Evolutionary conservation across 2,329 filamentous ascomycete species (phyloP).

Genomic region (Phialophora chinensis): DNA sequence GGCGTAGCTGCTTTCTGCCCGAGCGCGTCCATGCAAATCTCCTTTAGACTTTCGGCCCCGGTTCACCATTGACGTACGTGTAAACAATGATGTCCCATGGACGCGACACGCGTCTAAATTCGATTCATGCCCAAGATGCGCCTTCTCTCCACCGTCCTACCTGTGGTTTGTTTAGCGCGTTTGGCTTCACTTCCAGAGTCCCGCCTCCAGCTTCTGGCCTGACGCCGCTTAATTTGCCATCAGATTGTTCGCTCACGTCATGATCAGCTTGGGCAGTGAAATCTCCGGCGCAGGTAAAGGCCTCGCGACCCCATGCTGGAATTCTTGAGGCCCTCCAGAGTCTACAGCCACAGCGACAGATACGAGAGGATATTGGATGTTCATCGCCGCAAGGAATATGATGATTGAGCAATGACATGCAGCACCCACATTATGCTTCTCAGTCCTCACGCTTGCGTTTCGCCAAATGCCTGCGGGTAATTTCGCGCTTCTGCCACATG

Average conservation of each 20-base stretch:
- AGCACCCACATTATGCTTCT: neutral
- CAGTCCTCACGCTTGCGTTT: neutral
- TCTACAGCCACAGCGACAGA: neutral
- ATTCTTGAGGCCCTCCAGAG: neutral
- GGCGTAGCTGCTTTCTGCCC: neutral
- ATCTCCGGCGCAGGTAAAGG: neutral
- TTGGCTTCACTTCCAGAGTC: slow-evolving; percentile 3
- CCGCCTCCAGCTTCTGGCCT: slow-evolving; percentile 19
- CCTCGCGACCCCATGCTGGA: neutral
- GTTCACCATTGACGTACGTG: slow-evolving; percentile 16
- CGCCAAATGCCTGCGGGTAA: neutral
- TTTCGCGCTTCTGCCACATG: neutral
- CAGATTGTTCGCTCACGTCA: slow-evolving; percentile 17
- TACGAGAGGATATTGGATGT: neutral
- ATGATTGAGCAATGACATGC: neutral
- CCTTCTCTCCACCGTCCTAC: slow-evolving; percentile 10
- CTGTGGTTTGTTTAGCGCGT: slow-evolving; percentile 7
- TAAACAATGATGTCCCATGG: slow-evolving; percentile 27
- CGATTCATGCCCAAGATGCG: slow-evolving; percentile 3
- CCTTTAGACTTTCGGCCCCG: slow-evolving; percentile 8
- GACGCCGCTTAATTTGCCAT: slow-evolving; percentile 28
- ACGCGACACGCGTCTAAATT: slow-evolving; percentile 21
- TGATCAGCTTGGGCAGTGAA: neutral
- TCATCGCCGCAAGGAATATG: neutral
- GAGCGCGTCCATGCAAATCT: slow-evolving; percentile 19